A percentile compares a stretch with the other conserved stretches of the same genome.
Evolutionary conservation across 257 asterid genomes (phyloP).

Genomic region (Dorcoceras hygrometricum): DNA sequence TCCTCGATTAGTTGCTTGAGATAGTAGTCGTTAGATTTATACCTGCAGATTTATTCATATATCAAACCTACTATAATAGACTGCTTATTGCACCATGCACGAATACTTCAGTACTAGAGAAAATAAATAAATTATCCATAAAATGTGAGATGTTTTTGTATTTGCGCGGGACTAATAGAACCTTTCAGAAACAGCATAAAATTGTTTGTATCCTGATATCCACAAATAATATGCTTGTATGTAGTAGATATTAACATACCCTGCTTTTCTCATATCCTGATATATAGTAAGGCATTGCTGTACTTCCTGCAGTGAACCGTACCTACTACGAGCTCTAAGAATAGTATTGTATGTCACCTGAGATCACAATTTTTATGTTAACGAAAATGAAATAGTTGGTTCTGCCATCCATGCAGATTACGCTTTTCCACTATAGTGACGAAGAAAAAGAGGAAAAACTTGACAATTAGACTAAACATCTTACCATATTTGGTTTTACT

Average conservation of each 20-base stretch:
- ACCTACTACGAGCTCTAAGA: slow-evolving; percentile 73
- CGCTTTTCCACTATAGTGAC: too few species aligned
- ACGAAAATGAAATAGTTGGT: slow-evolving; percentile 17
- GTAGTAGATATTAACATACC: slow-evolving; percentile 43
- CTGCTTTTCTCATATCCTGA: slow-evolving; percentile 93
- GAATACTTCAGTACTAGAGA: background rate
- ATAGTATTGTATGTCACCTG: slow-evolving; percentile 91
- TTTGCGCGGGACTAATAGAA: background rate
- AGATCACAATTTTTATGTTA: slow-evolving; percentile 26
- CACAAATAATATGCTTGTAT: background rate
- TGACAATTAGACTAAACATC: slow-evolving; percentile 15
- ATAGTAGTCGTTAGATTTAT: slow-evolving; percentile 78
- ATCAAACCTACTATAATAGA: slow-evolving; percentile 5
- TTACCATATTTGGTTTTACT: slow-evolving; percentile 80
- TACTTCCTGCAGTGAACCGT: slow-evolving; percentile 81
- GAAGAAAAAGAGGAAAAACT: background rate
- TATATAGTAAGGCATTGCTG: slow-evolving; percentile 81
- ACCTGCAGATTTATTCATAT: slow-evolving; percentile 46
- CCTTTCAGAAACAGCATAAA: background rate
- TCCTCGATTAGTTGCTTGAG: slow-evolving; percentile 90
- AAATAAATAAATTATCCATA: too few species aligned
- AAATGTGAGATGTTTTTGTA: background rate
- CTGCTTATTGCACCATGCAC: background rate
- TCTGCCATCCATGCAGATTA: too few species aligned
- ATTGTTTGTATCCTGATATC: slow-evolving; percentile 4